A percentile compares a stretch with the other conserved stretches of the same genome.
Evolutionary conservation across 208 protist genomes (phyloP).

Genomic region (Trypanosoma conorhini): DNA sequence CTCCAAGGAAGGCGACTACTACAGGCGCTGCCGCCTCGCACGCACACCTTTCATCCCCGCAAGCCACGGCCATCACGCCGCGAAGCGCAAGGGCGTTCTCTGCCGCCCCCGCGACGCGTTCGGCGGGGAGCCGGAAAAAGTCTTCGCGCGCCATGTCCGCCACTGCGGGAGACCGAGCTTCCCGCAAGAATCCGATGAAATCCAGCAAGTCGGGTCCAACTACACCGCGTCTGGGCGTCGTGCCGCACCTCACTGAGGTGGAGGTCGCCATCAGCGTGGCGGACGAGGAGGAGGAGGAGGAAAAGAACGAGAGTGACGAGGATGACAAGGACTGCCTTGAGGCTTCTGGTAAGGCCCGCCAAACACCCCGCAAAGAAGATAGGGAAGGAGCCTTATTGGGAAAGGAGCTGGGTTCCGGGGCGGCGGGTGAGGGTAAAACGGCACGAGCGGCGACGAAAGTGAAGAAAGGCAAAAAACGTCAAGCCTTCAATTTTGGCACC

Average conservation of each 20-base stretch:
- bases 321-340: neutral
- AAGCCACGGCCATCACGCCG: too few species aligned
- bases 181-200: neutral
- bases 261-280: neutral
- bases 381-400: neutral
- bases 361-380: neutral
- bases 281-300: neutral
- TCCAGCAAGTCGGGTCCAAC: neutral
- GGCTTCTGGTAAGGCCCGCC: neutral
- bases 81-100: too few species aligned
- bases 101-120: neutral
- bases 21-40: too few species aligned
- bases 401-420: neutral
- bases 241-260: neutral
- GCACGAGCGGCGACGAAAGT: neutral
- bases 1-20: too few species aligned
- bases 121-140: neutral
- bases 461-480: conserved; percentile 9
- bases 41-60: too few species aligned
- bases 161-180: neutral
- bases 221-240: neutral
- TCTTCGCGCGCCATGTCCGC: neutral
- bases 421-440: neutral
- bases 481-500: neutral
- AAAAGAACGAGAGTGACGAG: neutral